These are phyloP conservation scores for Pseudocercospora pini-densiflorae DNA, from an alignment of 2,329 filamentous ascomycete species.

Conservation along the genomic window DNA sequence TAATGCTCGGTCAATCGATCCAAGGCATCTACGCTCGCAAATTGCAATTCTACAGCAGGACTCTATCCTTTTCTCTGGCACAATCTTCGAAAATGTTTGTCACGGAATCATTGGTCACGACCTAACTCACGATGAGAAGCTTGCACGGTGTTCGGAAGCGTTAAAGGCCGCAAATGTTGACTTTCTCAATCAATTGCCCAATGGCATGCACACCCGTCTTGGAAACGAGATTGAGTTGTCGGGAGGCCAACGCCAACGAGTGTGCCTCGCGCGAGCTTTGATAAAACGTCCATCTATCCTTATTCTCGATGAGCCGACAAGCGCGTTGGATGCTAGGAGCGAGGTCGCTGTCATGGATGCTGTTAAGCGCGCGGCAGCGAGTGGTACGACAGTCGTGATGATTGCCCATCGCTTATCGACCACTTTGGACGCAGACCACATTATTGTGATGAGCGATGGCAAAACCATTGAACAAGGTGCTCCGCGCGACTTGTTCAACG, in stretches of 20 bases:
- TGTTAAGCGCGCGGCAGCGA: slow-evolving; percentile 46
- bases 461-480: slow-evolving; percentile 65
- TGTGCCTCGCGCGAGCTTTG: slow-evolving; percentile 53
- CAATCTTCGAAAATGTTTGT: slow-evolving; percentile 51
- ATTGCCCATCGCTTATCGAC: slow-evolving; percentile 79
- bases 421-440: slow-evolving; percentile 78
- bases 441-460: slow-evolving; percentile 74
- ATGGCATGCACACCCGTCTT: slow-evolving; percentile 51
- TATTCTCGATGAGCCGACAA: slow-evolving; percentile 54
- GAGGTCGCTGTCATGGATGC: slow-evolving; percentile 51
- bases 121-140: slow-evolving; percentile 31
- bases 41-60: slow-evolving; percentile 54
- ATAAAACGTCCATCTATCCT: slow-evolving; percentile 51
- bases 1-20: slow-evolving; percentile 45
- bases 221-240: slow-evolving; percentile 51
- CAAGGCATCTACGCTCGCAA: slow-evolving; percentile 44
- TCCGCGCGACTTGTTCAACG: slow-evolving; percentile 60
- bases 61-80: slow-evolving; percentile 50
- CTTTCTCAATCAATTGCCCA: slow-evolving; percentile 50
- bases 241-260: slow-evolving; percentile 52
- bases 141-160: slow-evolving; percentile 38
- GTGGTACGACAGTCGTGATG: slow-evolving; percentile 66
- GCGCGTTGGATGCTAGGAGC: slow-evolving; percentile 50
- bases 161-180: slow-evolving; percentile 48
- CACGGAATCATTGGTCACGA: slow-evolving; percentile 40